Conservation (phyloP, 1,284 basidiomycete species). For the Apiotrichum veenhuisii region DNA sequence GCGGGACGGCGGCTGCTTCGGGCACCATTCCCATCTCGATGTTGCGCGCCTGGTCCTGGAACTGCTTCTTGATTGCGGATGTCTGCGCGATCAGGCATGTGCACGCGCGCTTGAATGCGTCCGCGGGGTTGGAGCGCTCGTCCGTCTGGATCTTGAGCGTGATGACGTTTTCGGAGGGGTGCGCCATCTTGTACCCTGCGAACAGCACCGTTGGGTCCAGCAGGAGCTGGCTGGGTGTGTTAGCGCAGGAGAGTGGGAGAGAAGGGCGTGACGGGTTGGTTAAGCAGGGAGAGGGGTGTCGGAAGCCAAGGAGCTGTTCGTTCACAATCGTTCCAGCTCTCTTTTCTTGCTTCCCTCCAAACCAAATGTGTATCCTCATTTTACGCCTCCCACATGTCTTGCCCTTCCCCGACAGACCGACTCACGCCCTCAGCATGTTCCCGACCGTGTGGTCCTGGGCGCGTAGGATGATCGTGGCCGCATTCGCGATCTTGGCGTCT, state of each 20-base stretch:
- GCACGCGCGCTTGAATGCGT: conserved; percentile 79
- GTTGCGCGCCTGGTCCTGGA: conserved; percentile 53
- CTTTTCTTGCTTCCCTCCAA: too few relatives aligned
- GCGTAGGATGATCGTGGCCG: conserved; percentile 85
- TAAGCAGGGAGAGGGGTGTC: neutral
- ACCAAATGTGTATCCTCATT: too few relatives aligned
- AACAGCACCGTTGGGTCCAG: conserved; percentile 82
- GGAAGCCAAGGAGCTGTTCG: too few relatives aligned
- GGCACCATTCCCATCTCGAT: conserved; percentile 50
- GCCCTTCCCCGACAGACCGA: conserved; percentile 22
- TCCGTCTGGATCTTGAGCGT: conserved; percentile 94
- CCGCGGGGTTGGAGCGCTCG: conserved; percentile 75
- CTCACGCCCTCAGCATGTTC: conserved; percentile 91
- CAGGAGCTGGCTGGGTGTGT: conserved; percentile 69
- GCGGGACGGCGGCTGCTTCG: conserved; percentile 25
- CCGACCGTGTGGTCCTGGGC: conserved; percentile 98
- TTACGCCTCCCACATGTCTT: too few relatives aligned
- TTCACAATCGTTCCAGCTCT: too few relatives aligned
- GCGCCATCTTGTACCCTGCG: conserved; percentile 95
- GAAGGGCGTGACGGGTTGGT: conserved; percentile 1
- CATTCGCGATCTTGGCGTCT: conserved; percentile 96
- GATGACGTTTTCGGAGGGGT: conserved; percentile 91
- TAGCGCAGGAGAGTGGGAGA: neutral
- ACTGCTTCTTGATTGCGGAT: conserved; percentile 51
- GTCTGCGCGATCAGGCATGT: conserved; percentile 75